These are phyloP conservation scores for Furculomyces boomerangus DNA, from an alignment of 371 early-diverging fungal species.

Conservation along the genomic window DNA sequence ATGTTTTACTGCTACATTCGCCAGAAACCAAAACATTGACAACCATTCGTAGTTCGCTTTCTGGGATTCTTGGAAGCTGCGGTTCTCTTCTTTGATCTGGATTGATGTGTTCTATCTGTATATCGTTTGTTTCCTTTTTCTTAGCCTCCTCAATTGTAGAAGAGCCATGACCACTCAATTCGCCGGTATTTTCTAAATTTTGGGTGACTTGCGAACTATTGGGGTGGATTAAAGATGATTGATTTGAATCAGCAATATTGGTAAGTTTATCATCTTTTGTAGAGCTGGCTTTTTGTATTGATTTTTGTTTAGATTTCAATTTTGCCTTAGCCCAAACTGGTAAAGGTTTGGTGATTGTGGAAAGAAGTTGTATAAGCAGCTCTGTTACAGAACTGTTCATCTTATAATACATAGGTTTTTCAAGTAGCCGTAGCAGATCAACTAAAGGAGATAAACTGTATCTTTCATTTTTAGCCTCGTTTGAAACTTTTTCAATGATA, in stretches of 20 bases:
- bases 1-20: conserved; percentile 83
- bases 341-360: conserved; percentile 51
- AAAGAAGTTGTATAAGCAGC: conserved; percentile 69
- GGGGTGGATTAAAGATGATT: background rate
- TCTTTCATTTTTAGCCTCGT: no score
- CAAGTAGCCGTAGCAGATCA: conserved; percentile 62
- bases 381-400: conserved; percentile 64
- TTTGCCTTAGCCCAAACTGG: conserved; percentile 1
- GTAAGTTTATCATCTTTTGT: background rate
- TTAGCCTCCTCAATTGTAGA: background rate
- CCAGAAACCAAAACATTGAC: conserved; percentile 79
- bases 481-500: no score
- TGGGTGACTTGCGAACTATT: background rate
- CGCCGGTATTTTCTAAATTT: background rate
- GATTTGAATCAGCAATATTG: background rate
- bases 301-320: background rate
- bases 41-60: conserved; percentile 52
- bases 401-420: conserved; percentile 53
- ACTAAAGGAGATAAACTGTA: conserved; percentile 83
- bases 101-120: background rate
- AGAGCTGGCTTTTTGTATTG: background rate
- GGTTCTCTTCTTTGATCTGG: background rate
- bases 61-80: conserved; percentile 45
- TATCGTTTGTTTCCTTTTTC: background rate
- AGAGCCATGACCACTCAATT: background rate